Percentiles rank a stretch among this genome's conserved stretches.
phyloP scores from a whole-genome alignment of 805 yeast genomes.

The Suhomyces kilbournensis region DNA sequence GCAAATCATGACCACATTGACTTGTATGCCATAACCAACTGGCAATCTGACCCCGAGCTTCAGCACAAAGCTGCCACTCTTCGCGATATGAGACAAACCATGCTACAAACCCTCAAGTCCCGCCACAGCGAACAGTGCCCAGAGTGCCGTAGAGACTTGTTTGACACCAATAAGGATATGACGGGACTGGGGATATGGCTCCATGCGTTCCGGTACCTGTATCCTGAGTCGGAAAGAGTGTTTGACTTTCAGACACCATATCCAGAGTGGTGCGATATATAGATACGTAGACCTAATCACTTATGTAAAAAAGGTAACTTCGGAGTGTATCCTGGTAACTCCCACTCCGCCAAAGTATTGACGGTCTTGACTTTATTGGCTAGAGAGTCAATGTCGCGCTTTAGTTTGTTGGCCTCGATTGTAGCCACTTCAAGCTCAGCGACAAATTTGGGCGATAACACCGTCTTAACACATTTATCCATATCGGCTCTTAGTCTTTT shows the following conservation, averaged over 20 bases:
- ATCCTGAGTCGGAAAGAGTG: slow-evolving; percentile 15
- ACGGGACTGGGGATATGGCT: slow-evolving; percentile 40
- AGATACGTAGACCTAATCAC: background rate
- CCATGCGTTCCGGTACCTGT: slow-evolving; percentile 44
- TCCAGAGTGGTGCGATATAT: slow-evolving; percentile 48
- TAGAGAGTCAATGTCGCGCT: slow-evolving; percentile 1
- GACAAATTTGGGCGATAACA: background rate
- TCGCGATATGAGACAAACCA: slow-evolving; percentile 19
- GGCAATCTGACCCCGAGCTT: slow-evolving; percentile 10
- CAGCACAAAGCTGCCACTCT: slow-evolving; percentile 16
- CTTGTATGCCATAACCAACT: slow-evolving; percentile 11
- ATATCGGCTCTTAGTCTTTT: slow-evolving; percentile 8
- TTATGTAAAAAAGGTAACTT: slow-evolving; percentile 23
- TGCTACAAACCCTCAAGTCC: slow-evolving; percentile 28
- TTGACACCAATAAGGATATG: slow-evolving; percentile 24
- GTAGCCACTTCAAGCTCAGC: background rate
- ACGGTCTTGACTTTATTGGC: background rate
- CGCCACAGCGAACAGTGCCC: slow-evolving; percentile 22
- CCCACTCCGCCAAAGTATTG: slow-evolving; percentile 10
- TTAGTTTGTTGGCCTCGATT: background rate
- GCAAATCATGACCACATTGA: slow-evolving; percentile 10
- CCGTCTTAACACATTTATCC: slow-evolving; percentile 9
- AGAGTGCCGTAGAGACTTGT: slow-evolving; percentile 33
- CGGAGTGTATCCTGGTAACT: slow-evolving; percentile 16
- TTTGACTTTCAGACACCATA: slow-evolving; percentile 40